phyloP scores from a whole-genome alignment of 2,329 filamentous ascomycete genomes.

The Berkeleyomyces basicola region DNA sequence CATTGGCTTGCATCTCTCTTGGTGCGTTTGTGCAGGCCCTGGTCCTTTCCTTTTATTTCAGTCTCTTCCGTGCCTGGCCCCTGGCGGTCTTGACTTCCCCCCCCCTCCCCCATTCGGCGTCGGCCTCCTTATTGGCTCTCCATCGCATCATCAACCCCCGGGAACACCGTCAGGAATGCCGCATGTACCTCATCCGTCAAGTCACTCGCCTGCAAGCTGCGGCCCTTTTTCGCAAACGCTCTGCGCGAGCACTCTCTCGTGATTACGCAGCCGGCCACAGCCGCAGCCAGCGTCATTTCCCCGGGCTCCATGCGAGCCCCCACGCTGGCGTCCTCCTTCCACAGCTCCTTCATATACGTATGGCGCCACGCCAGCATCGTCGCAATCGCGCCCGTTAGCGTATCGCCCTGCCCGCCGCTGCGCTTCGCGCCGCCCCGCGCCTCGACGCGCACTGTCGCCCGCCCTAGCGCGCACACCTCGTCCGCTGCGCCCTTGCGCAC shows the following conservation, averaged over 20 bases:
- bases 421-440: constrained; percentile 74
- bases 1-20: background rate
- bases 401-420: constrained; percentile 89
- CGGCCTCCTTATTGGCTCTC: background rate
- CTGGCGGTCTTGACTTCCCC: background rate
- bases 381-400: constrained; percentile 73
- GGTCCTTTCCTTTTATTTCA: background rate
- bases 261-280: constrained; percentile 72
- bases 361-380: constrained; percentile 80
- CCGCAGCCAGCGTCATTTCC: constrained; percentile 58
- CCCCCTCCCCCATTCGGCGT: background rate
- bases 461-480: constrained; percentile 34
- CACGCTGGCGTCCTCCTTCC: constrained; percentile 37
- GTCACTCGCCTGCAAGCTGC: constrained; percentile 83
- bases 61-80: background rate
- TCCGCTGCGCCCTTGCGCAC: constrained; percentile 78
- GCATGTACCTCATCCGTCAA: constrained; percentile 77
- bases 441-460: constrained; percentile 35
- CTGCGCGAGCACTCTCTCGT: constrained; percentile 78
- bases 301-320: constrained; percentile 22
- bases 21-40: background rate
- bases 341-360: constrained; percentile 70
- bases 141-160: constrained; percentile 36
- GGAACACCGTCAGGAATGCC: constrained; percentile 67
- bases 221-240: constrained; percentile 71